Evolutionary conservation across 208 protist genomes (phyloP).

Genomic region (Leishmania braziliensis): DNA sequence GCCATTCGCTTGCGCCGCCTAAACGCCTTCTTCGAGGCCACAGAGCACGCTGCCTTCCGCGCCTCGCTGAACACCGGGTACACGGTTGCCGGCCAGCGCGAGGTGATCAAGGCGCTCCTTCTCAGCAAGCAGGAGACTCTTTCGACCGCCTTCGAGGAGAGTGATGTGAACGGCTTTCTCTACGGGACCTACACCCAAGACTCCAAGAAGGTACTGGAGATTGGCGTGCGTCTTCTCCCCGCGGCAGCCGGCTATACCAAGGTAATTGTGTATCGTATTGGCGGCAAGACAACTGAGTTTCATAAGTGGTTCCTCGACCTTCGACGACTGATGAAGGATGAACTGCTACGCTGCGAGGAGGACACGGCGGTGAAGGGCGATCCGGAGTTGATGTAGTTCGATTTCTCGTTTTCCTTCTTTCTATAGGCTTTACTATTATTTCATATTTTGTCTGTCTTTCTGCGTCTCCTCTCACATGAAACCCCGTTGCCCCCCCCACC

Average conservation of each 20-base stretch:
- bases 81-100: conserved; percentile 72
- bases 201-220: conserved; percentile 63
- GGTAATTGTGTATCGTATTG: conserved; percentile 83
- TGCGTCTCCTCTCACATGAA: not conserved
- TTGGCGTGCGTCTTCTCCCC: conserved; percentile 71
- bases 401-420: not conserved
- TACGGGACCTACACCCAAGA: conserved; percentile 67
- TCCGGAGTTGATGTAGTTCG: conserved; percentile 73
- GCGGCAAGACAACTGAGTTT: conserved; percentile 79
- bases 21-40: conserved; percentile 78
- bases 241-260: conserved; percentile 79
- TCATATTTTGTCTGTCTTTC: too few relatives aligned
- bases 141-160: conserved; percentile 67
- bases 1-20: conserved; percentile 72
- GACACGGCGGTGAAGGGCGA: conserved; percentile 82
- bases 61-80: conserved; percentile 76
- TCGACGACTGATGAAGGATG: conserved; percentile 70
- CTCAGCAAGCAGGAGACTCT: conserved; percentile 56
- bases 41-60: conserved; percentile 65
- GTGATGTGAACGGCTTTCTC: conserved; percentile 58
- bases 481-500: not conserved
- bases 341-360: conserved; percentile 81
- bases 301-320: conserved; percentile 85
- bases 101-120: conserved; percentile 77
- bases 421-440: not conserved